A percentile compares a stretch with the other conserved stretches of the same genome.
Conservation (phyloP, 805 yeast genomes). For the Blastobotrys attinorum region DNA sequence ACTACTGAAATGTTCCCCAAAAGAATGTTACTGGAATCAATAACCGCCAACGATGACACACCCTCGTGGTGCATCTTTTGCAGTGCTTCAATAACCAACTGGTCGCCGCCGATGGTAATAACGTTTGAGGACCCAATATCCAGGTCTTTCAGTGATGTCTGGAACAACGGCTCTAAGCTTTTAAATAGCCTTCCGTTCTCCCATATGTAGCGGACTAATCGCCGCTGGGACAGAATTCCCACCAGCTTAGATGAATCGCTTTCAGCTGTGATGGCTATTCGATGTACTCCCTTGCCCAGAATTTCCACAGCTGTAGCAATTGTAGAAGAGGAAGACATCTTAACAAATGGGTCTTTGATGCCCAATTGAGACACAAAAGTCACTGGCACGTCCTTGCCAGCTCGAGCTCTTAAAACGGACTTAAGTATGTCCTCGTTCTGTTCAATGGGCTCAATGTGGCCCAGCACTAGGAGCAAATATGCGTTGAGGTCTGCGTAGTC, state of each 20-base stretch:
- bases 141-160: slow-evolving; percentile 59
- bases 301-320: slow-evolving; percentile 73
- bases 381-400: slow-evolving; percentile 87
- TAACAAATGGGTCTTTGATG: slow-evolving; percentile 82
- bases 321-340: slow-evolving; percentile 53
- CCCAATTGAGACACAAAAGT: slow-evolving; percentile 77
- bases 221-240: slow-evolving; percentile 86
- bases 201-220: slow-evolving; percentile 81
- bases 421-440: slow-evolving; percentile 21
- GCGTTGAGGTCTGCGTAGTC: slow-evolving; percentile 90
- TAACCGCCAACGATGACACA: slow-evolving; percentile 87
- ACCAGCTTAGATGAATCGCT: slow-evolving; percentile 47
- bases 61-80: slow-evolving; percentile 75
- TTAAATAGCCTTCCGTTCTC: slow-evolving; percentile 86
- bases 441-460: slow-evolving; percentile 41
- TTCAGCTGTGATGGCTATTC: slow-evolving; percentile 69
- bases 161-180: slow-evolving; percentile 65
- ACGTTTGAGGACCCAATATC: slow-evolving; percentile 68
- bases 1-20: slow-evolving; percentile 92
- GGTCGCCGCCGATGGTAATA: slow-evolving; percentile 79
- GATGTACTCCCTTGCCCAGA: slow-evolving; percentile 91
- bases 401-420: slow-evolving; percentile 57
- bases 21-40: slow-evolving; percentile 66
- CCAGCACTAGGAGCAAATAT: slow-evolving; percentile 74
- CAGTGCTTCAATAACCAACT: slow-evolving; percentile 77